Percentiles rank a stretch among this genome's conserved stretches.
Evolutionary conservation across 1,284 basidiomycete species (phyloP).

Genomic region (Coriolopsis trogii): DNA sequence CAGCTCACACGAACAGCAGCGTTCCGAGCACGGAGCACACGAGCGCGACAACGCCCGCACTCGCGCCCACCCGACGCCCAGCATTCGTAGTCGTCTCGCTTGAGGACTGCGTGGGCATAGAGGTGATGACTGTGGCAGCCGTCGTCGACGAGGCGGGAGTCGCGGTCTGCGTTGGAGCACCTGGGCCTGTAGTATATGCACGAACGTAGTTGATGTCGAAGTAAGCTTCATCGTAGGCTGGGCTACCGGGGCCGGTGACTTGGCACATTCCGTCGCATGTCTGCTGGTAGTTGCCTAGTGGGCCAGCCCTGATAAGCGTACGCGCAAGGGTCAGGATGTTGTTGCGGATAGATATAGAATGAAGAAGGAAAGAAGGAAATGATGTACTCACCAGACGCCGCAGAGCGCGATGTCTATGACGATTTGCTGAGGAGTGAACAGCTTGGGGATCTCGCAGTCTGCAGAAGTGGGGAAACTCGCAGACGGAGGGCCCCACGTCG

Average conservation of each 20-base stretch:
- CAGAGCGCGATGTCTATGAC: conserved; percentile 64
- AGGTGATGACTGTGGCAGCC: conserved; percentile 6
- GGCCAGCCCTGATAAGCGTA: conserved; percentile 47
- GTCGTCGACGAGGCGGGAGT: conserved; percentile 6
- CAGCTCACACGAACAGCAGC: not conserved
- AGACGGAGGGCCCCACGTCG: conserved; percentile 55
- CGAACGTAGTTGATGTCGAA: conserved; percentile 58
- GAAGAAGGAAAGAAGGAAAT: not conserved
- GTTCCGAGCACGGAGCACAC: conserved; percentile 1
- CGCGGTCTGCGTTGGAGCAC: not conserved
- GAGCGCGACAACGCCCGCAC: not conserved
- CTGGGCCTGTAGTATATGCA: conserved; percentile 39
- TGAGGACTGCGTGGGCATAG: not conserved
- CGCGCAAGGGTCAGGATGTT: not conserved
- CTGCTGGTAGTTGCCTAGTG: conserved; percentile 42
- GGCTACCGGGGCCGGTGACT: conserved; percentile 55
- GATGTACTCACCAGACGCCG: conserved; percentile 46
- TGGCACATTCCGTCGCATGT: conserved; percentile 49
- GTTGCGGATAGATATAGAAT: not conserved
- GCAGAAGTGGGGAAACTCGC: conserved; percentile 49
- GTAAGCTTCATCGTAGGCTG: conserved; percentile 56
- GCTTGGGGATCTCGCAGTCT: conserved; percentile 48
- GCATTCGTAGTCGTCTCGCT: not conserved
- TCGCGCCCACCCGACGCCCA: conserved; percentile 2
- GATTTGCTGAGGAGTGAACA: conserved; percentile 55